Percentiles rank a stretch among this genome's conserved stretches.
phyloP scores from a whole-genome alignment of 441 rosid species.

The Melastoma candidum region DNA sequence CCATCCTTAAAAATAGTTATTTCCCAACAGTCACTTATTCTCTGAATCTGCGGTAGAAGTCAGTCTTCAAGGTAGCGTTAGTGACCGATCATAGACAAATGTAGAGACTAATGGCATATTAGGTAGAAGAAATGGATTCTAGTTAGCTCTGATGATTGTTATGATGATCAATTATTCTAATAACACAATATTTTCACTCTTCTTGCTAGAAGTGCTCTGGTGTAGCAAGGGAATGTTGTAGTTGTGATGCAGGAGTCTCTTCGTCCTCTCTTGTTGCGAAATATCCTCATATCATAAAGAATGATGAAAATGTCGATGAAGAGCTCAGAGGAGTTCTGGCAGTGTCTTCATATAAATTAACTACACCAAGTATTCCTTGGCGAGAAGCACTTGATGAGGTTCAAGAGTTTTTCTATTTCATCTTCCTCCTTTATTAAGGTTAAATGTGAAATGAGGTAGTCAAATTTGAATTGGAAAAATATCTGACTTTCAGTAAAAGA shows the following conservation, averaged over 20 bases:
- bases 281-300: constrained; percentile 16
- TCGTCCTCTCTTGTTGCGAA: constrained; percentile 13
- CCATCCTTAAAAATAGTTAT: no score
- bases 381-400: constrained; percentile 9
- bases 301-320: constrained; percentile 12
- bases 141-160: no score
- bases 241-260: constrained; percentile 17
- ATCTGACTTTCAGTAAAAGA: constrained; percentile 11
- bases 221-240: constrained; percentile 15
- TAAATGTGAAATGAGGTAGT: constrained; percentile 7
- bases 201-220: constrained; percentile 12
- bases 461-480: constrained; percentile 1
- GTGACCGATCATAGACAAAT: no score
- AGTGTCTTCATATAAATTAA: constrained; percentile 10
- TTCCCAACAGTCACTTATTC: no score
- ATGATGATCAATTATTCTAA: background rate
- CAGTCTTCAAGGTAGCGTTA: no score
- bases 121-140: no score
- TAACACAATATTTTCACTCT: background rate
- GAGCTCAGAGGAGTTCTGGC: constrained; percentile 5
- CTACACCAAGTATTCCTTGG: constrained; percentile 4
- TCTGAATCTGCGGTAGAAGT: no score
- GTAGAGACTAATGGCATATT: no score
- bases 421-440: constrained; percentile 11
- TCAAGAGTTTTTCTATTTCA: constrained; percentile 5